Evolutionary conservation across 2,329 filamentous ascomycete genomes (phyloP).

Genomic region (Phialocephala sp.): DNA sequence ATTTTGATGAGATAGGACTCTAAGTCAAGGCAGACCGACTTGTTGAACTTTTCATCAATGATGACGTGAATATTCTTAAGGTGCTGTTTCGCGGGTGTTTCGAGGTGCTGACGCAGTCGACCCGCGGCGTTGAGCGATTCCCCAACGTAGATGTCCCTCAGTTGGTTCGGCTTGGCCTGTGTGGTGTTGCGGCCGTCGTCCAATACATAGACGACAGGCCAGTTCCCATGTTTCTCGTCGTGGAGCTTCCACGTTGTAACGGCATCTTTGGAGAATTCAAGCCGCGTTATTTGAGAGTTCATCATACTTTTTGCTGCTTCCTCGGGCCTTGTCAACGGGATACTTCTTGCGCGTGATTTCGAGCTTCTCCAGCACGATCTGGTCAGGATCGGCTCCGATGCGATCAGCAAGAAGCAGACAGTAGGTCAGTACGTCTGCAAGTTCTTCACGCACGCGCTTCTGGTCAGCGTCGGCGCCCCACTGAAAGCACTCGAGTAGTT

Average conservation of each 20-base stretch:
- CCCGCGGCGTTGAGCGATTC: conserved; percentile 23
- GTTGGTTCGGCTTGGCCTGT: conserved; percentile 18
- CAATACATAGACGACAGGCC: conserved; percentile 25
- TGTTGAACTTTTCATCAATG: conserved; percentile 28
- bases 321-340: conserved; percentile 24
- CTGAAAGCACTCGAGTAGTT: conserved; percentile 26
- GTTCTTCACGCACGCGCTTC: conserved; percentile 23
- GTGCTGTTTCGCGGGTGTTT: conserved; percentile 26
- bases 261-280: conserved; percentile 23
- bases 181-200: conserved; percentile 16
- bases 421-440: conserved; percentile 25
- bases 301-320: conserved; percentile 26
- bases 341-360: conserved; percentile 26
- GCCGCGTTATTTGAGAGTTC: conserved; percentile 14
- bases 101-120: conserved; percentile 24
- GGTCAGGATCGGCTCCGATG: conserved; percentile 25
- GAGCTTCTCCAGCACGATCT: conserved; percentile 26
- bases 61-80: conserved; percentile 26
- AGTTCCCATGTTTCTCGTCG: conserved; percentile 25
- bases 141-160: conserved; percentile 28
- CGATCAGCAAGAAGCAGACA: conserved; percentile 24
- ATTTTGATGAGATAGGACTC: conserved; percentile 29
- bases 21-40: conserved; percentile 27
- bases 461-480: conserved; percentile 19
- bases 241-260: conserved; percentile 21